Evolutionary conservation across 192 early-diverging fungal genomes (phyloP), one percentile per base, ranked within the genome.

Genomic region (Dissophora ornata): DNA sequence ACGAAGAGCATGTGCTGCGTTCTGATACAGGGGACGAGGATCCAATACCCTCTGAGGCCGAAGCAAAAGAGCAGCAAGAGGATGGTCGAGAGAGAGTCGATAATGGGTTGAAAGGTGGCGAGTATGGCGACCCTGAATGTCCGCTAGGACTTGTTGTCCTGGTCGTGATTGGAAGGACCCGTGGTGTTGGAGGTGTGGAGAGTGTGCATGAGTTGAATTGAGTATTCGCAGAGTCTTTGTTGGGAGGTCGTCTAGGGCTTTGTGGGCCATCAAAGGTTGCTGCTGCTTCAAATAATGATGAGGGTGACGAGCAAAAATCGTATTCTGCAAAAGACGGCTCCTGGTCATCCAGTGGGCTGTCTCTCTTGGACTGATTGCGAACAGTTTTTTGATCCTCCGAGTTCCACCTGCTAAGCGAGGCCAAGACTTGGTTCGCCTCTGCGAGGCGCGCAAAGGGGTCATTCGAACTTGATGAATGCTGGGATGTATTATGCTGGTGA

Each of bases 41-140:
- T 9, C 44, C 15, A 15, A 49, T 33, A 21, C 44, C 30, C 9
- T 70, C 68, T 11, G 51, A 48, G 3, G 59, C 50, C 12, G 68
- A 62, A 0, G 52, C 51, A 46, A 55, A 62, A 1, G 64, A 67
- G 12, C 63, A 51, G 25, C 46, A 77, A 6, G 73, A 77, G 10
- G 73, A 61, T 0, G 73, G 51, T 18, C 58, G 73, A 15, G 73
- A 77, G 25, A 77, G 29, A 3, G 56, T 56, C 0, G 58, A 21
- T 13, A 62, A 45, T 3, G 59, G 47, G 53, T 63, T 62, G 1
- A 19, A 44, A 26, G 44, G 63, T 6, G 54, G 54, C 19, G 69
- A 49, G 34, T 36, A 36, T 1, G 15, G 2, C 6, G 38, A 13
- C 12, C 11, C 40, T 45, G 38, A 55, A 42, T 11, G 11, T 16